These are phyloP conservation scores for Myriosclerotinia scirpicola DNA, from an alignment of 2,329 filamentous ascomycete genomes.

Conservation along the genomic window DNA sequence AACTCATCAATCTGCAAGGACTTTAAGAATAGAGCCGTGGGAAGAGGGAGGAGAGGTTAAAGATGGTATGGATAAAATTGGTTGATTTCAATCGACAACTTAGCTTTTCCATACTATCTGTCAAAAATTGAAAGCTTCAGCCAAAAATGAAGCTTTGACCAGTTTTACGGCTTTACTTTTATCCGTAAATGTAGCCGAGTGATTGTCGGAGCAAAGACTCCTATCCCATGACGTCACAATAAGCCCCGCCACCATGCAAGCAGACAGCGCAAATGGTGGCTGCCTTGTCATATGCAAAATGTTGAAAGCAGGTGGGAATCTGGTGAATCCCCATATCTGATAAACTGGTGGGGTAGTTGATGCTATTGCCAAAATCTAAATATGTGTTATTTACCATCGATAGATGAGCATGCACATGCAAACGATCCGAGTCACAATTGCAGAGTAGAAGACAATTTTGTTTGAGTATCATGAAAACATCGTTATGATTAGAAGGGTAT, in stretches of 20 bases:
- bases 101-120: too few species aligned
- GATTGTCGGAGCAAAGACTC: background rate
- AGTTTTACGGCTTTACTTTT: background rate
- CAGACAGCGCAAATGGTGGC: background rate
- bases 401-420: background rate
- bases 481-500: constrained; percentile 19
- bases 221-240: background rate
- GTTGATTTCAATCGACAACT: background rate
- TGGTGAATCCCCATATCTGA: too few species aligned
- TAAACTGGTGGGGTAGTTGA: too few species aligned
- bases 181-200: background rate
- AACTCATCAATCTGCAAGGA: background rate
- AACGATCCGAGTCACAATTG: background rate
- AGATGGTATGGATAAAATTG: background rate
- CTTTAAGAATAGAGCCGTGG: background rate
- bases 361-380: too few species aligned
- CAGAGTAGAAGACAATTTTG: background rate
- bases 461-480: constrained; percentile 4
- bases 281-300: background rate
- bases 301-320: too few species aligned
- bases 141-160: constrained; percentile 1
- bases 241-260: background rate
- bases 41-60: background rate
- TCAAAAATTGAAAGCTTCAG: background rate
- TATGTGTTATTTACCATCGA: background rate